These are phyloP conservation scores for Solanum tarapatanum DNA, from an alignment of 257 asterid genomes.

Conservation along the genomic window DNA sequence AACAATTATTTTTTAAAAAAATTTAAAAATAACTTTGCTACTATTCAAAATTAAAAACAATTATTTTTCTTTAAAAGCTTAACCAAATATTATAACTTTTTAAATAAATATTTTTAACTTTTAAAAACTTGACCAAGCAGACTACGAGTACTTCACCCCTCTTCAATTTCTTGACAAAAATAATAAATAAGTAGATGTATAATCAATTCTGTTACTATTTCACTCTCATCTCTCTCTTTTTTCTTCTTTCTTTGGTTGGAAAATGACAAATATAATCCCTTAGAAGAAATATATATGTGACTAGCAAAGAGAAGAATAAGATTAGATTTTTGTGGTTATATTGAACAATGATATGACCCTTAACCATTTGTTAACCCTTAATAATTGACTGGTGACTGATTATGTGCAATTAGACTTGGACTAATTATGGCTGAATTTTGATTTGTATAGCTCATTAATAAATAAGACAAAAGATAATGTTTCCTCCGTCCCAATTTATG, in stretches of 20 bases:
- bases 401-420: background rate
- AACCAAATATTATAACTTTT: too few relatives aligned
- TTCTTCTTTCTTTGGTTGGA: background rate
- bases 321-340: background rate
- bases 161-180: background rate
- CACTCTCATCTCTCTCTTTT: background rate
- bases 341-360: background rate
- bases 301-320: background rate
- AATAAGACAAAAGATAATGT: background rate
- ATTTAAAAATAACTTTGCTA: background rate
- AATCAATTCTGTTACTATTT: background rate
- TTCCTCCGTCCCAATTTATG: background rate
- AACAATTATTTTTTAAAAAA: too few relatives aligned
- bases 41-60: background rate
- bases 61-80: background rate
- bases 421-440: background rate
- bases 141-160: background rate
- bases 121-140: background rate
- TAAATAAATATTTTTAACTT: too few relatives aligned
- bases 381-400: background rate
- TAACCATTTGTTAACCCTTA: background rate
- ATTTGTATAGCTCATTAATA: background rate
- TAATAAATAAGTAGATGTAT: background rate
- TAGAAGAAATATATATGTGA: background rate
- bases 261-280: background rate